Evolutionary conservation across 352 stramenopile genomes (phyloP).

Genomic region (Pythium coloratum): DNA sequence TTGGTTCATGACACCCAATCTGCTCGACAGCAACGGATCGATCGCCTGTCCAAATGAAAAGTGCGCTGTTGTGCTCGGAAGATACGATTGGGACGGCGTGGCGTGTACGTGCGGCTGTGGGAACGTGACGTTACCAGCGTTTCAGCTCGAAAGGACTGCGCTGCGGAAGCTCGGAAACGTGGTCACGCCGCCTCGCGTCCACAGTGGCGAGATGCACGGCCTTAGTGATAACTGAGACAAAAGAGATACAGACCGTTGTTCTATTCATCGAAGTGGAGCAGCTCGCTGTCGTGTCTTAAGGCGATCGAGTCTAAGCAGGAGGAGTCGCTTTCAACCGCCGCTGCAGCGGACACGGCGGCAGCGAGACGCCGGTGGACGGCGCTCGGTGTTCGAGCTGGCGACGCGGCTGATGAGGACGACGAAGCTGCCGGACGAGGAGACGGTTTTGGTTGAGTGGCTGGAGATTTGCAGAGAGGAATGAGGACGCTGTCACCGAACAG

Average conservation of each 20-base stretch:
- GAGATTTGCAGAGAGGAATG: conserved; percentile 32
- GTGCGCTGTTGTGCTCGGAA: conserved; percentile 10
- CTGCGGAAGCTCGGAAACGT: conserved; percentile 55
- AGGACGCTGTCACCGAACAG: conserved; percentile 39
- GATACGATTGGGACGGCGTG: conserved; percentile 16
- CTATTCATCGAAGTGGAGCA: conserved; percentile 36
- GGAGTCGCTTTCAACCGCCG: background rate
- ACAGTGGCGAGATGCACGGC: background rate
- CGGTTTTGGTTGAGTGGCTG: background rate
- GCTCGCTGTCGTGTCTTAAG: conserved; percentile 38
- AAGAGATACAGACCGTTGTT: background rate
- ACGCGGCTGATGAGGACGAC: background rate
- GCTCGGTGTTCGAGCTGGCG: conserved; percentile 7
- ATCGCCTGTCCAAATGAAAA: conserved; percentile 22
- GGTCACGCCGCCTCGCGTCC: conserved; percentile 19
- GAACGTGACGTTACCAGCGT: conserved; percentile 35
- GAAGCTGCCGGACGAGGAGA: background rate
- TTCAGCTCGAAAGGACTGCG: conserved; percentile 49
- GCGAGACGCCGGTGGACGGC: conserved; percentile 12
- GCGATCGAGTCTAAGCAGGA: background rate
- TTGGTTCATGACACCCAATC: conserved; percentile 16
- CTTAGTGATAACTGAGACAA: background rate
- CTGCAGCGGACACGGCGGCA: background rate
- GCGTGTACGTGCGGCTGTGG: conserved; percentile 35
- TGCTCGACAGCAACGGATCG: conserved; percentile 1